Evolutionary conservation across 768 basidiomycete species (phyloP).

Genomic region (Lentinus brumalis): DNA sequence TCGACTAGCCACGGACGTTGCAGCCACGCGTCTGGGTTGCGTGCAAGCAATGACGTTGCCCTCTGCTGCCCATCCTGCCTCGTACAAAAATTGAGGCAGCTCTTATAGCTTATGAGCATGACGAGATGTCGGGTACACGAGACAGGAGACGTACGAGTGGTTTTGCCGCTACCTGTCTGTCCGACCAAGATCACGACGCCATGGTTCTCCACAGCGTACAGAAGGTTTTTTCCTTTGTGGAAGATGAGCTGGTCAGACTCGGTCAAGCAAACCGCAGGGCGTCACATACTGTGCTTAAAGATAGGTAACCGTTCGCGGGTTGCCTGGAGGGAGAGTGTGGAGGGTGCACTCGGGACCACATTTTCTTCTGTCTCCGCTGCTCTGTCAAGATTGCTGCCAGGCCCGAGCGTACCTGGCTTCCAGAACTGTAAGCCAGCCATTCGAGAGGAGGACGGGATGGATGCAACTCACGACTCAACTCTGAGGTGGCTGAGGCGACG

Average conservation of each 20-base stretch:
- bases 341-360: slow-evolving; percentile 65
- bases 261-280: background rate
- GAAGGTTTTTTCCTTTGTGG: slow-evolving; percentile 68
- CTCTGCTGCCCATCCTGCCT: slow-evolving; percentile 88
- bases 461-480: background rate
- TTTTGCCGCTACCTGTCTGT: slow-evolving; percentile 97
- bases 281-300: slow-evolving; percentile 75
- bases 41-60: slow-evolving; percentile 90
- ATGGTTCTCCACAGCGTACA: slow-evolving; percentile 83
- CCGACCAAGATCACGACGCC: slow-evolving; percentile 89
- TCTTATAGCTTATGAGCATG: slow-evolving; percentile 48
- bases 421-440: slow-evolving; percentile 74
- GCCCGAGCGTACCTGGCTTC: slow-evolving; percentile 85
- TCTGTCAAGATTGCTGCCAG: slow-evolving; percentile 88
- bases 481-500: background rate
- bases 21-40: slow-evolving; percentile 90
- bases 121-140: background rate
- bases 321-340: slow-evolving; percentile 63
- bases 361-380: slow-evolving; percentile 74
- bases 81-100: slow-evolving; percentile 91
- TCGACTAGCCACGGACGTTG: slow-evolving; percentile 89
- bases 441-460: background rate
- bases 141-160: slow-evolving; percentile 71
- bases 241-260: background rate
- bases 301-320: slow-evolving; percentile 88